Base-by-base conservation (phyloP, 1,284 basidiomycete species). In the Sanghuangporus baumii region DNA sequence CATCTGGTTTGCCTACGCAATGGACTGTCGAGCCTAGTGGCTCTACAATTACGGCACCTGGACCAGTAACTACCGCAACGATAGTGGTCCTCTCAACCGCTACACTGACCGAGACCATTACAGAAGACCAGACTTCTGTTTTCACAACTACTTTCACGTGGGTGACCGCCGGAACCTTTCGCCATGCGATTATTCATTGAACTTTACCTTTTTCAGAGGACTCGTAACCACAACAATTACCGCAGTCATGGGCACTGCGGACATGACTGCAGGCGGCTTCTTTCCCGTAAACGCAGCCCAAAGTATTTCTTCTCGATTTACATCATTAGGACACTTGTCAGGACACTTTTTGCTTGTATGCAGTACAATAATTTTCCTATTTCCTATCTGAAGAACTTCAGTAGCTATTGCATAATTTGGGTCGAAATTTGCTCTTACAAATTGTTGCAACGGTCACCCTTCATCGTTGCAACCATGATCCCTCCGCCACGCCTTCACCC, bases 401-500 rank as follows among this genome's bases (percentile, higher is more conserved):
- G 18, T 16, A 8, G n/a, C 18, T 31, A 52, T 23, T 43, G 14
- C 18, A 20, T 40, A 20, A 26, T 14, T n/a, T 12, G 1, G 18
- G 6, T n/a, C 16, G 20, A 6, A 16, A 2, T 8, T 20, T 57
- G 34, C 20, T 41, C 18, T 40, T 11, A 47, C 40, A 18, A 9
- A 47, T 7, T 16, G 31, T 55, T 18, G 36, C 55, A 18, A 59
- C 46, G 47, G 46, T 1, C 41, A 36, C 5, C 9, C 38, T 8
- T 60, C 59, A 20, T 57, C 59, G n/a, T 52, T 57, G 31, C 47
- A 52, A 4, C 54, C 62, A 37, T 36, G 77, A 66, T 94, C 84
- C 69, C 78, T 78, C 63, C 76, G 76, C 96, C 96, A 98, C 57
- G 80, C 77, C 60, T 80, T 77, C 60, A 94, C 89, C 97, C 97